These are phyloP conservation scores for Hyparrhenia diplandra DNA, from an alignment of 176 grass and related monocot species.

Conservation along the genomic window DNA sequence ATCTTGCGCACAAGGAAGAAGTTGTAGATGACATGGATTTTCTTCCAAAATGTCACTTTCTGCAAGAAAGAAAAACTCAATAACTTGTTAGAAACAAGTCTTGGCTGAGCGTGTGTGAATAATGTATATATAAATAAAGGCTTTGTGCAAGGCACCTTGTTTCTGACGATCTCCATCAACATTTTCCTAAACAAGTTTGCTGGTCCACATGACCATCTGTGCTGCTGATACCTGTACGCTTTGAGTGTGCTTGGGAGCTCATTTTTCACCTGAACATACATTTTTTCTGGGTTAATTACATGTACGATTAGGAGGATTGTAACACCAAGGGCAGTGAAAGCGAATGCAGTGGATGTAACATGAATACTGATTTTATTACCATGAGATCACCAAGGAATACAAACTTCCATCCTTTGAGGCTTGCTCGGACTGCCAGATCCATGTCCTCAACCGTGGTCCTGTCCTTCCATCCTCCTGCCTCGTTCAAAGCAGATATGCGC, in stretches of 20 bases:
- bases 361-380: slow-evolving; percentile 27
- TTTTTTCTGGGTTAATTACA: not conserved
- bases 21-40: slow-evolving; percentile 74
- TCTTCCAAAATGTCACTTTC: slow-evolving; percentile 77
- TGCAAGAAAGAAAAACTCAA: slow-evolving; percentile 34
- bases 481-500: slow-evolving; percentile 63
- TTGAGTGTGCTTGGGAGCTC: slow-evolving; percentile 83
- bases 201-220: slow-evolving; percentile 80
- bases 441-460: slow-evolving; percentile 78
- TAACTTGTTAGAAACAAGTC: slow-evolving; percentile 26
- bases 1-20: slow-evolving; percentile 84
- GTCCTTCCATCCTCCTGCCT: slow-evolving; percentile 79
- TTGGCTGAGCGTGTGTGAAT: too few species aligned
- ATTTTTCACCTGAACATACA: slow-evolving; percentile 58
- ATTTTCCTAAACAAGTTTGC: slow-evolving; percentile 82
- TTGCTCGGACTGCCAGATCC: slow-evolving; percentile 75
- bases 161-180: slow-evolving; percentile 68
- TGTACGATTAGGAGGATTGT: not conserved
- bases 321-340: not conserved
- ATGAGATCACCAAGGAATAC: slow-evolving; percentile 64
- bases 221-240: slow-evolving; percentile 70
- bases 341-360: not conserved
- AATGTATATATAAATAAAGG: not conserved
- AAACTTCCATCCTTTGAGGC: slow-evolving; percentile 77
- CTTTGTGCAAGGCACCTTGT: slow-evolving; percentile 48